These are phyloP conservation scores for Leccinum discolor DNA, from an alignment of 1,284 basidiomycete genomes.

Conservation along the genomic window DNA sequence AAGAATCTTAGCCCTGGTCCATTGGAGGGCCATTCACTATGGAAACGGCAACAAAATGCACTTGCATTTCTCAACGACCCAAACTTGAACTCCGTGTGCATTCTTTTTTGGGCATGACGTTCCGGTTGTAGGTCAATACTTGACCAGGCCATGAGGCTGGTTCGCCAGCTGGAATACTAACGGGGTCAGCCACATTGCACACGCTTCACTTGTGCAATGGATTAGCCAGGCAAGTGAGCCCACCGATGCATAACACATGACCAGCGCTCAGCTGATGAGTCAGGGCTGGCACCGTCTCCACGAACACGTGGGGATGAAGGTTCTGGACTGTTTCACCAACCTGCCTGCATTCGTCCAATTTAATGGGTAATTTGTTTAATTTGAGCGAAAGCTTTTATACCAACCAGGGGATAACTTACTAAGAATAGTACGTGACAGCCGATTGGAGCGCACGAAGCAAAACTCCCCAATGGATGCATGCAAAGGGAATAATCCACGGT, in stretches of 20 bases:
- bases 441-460: conserved; percentile 2
- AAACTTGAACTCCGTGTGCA: too few relatives aligned
- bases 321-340: background rate
- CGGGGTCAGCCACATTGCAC: conserved; percentile 2
- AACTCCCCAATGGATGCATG: background rate
- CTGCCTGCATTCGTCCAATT: background rate
- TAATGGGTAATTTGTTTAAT: conserved; percentile 3
- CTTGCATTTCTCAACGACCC: too few relatives aligned
- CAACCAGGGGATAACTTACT: conserved; percentile 2
- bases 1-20: too few relatives aligned
- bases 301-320: conserved; percentile 7
- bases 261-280: background rate
- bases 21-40: too few relatives aligned
- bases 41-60: too few relatives aligned
- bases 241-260: conserved; percentile 6
- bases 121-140: too few relatives aligned
- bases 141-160: too few relatives aligned
- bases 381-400: conserved; percentile 2
- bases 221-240: conserved; percentile 4
- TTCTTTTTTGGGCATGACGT: too few relatives aligned
- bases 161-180: background rate
- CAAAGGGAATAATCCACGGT: conserved; percentile 2
- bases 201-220: conserved; percentile 4
- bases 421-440: background rate
- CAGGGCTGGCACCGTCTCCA: conserved; percentile 1